Percentiles rank a stretch among this genome's conserved stretches.
These are phyloP conservation scores for Phytophthora uliginosa DNA, from an alignment of 352 stramenopile species.

Conservation along the genomic window DNA sequence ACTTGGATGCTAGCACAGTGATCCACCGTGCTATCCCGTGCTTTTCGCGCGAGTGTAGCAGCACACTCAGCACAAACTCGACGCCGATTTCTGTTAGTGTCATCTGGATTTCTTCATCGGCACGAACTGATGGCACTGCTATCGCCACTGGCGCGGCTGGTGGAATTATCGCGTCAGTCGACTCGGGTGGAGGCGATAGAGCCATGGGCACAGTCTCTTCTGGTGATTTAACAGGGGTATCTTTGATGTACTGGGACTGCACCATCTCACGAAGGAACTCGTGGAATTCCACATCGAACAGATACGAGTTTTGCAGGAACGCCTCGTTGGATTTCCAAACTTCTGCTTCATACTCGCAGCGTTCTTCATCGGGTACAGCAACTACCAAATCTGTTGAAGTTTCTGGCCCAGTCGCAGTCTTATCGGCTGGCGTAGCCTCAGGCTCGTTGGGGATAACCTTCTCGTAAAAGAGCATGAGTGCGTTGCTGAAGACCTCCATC, in stretches of 20 bases:
- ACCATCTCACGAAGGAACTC: constrained; percentile 94
- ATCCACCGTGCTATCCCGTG: constrained; percentile 89
- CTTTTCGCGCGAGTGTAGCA: constrained; percentile 91
- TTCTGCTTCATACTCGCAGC: constrained; percentile 90
- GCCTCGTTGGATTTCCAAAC: constrained; percentile 96
- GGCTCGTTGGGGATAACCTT: constrained; percentile 90
- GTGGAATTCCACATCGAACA: constrained; percentile 97
- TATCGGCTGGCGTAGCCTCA: constrained; percentile 23
- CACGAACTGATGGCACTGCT: constrained; percentile 23
- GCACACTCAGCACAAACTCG: constrained; percentile 90
- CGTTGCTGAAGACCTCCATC: constrained; percentile 99
- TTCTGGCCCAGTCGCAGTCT: constrained; percentile 17
- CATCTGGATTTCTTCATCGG: constrained; percentile 71
- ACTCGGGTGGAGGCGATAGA: constrained; percentile 22
- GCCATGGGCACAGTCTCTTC: constrained; percentile 32
- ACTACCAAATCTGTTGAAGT: constrained; percentile 21
- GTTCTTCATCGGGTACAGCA: constrained; percentile 46
- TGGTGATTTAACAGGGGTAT: constrained; percentile 25
- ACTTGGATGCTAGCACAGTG: constrained; percentile 78
- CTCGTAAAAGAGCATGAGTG: constrained; percentile 99
- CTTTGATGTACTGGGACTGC: constrained; percentile 84
- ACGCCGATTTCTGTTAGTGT: constrained; percentile 85
- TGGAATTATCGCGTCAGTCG: constrained; percentile 12
- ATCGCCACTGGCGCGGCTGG: constrained; percentile 37
- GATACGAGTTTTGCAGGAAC: constrained; percentile 96